These are phyloP conservation scores for Ampelomyces quisqualis DNA, from an alignment of 2,329 filamentous ascomycete species.

Conservation along the genomic window DNA sequence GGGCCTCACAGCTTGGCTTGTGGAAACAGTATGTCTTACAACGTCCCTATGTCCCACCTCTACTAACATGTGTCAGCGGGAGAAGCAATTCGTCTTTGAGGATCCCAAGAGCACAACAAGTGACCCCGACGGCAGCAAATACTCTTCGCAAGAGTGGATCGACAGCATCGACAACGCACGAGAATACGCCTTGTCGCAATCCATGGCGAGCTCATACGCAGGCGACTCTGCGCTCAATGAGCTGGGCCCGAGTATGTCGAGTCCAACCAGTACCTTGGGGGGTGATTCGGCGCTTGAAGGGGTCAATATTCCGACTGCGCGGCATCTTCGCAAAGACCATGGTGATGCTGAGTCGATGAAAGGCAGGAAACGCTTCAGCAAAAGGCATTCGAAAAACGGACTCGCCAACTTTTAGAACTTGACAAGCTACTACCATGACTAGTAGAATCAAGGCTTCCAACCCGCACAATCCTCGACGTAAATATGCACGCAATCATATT, in stretches of 20 bases:
- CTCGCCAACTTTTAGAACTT: constrained; percentile 72
- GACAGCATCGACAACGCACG: constrained; percentile 83
- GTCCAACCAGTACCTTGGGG: constrained; percentile 72
- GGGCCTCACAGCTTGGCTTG: constrained; percentile 81
- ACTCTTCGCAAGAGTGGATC: constrained; percentile 86
- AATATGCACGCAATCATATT: neutral
- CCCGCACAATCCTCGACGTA: neutral
- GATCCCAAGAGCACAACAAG: constrained; percentile 74
- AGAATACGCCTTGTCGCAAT: constrained; percentile 78
- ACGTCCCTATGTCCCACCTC: neutral
- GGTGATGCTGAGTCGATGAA: constrained; percentile 58
- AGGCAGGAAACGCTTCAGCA: constrained; percentile 73
- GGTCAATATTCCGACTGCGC: constrained; percentile 55
- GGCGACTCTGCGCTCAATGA: constrained; percentile 52
- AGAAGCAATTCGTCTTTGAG: constrained; percentile 91
- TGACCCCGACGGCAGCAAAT: constrained; percentile 63
- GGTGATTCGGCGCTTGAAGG: constrained; percentile 50
- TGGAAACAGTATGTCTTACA: constrained; percentile 77
- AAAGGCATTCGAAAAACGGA: constrained; percentile 92
- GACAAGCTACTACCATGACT: neutral
- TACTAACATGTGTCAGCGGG: constrained; percentile 58
- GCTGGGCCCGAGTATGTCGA: constrained; percentile 63
- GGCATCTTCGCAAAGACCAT: constrained; percentile 50
- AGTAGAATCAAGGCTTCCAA: neutral
- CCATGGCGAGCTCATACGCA: constrained; percentile 64